Evolutionary conservation across 176 grass and related monocot genomes (phyloP).

Genomic region (Miscanthus lutarioriparius): DNA sequence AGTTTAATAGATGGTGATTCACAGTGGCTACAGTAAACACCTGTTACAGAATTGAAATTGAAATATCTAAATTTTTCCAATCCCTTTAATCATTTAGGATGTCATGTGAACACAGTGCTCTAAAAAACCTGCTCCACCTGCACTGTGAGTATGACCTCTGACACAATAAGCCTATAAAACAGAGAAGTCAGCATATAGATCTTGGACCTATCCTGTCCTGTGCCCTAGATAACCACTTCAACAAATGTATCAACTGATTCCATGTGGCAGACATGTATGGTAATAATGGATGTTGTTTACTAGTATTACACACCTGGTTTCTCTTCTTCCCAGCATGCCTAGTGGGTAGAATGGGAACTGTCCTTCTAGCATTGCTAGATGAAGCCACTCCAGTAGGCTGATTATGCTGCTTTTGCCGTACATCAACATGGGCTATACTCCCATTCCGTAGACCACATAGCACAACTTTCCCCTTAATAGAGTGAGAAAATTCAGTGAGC

Average conservation of each 20-base stretch:
- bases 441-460: conserved; percentile 70
- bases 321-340: conserved; percentile 16
- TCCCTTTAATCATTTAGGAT: conserved; percentile 5
- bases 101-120: background rate
- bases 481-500: conserved; percentile 19
- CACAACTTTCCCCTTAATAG: conserved; percentile 63
- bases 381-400: conserved; percentile 31
- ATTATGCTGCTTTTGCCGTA: conserved; percentile 45
- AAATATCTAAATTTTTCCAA: background rate
- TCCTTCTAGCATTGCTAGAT: conserved; percentile 37
- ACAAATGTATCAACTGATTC: background rate
- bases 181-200: conserved; percentile 4
- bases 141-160: background rate
- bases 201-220: background rate
- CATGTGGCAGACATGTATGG: background rate
- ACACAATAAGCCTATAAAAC: conserved; percentile 11
- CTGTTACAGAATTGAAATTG: background rate
- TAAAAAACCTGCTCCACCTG: background rate
- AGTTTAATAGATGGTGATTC: conserved; percentile 5
- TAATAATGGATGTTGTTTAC: background rate
- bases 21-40: conserved; percentile 29
- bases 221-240: background rate
- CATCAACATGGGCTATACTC: conserved; percentile 54
- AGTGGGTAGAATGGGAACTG: conserved; percentile 24
- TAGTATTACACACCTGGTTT: conserved; percentile 46